A percentile compares a stretch with the other conserved stretches of the same genome.
Evolutionary conservation across 2,329 filamentous ascomycete species (phyloP).

Genomic region (Fusarium verrucosum): DNA sequence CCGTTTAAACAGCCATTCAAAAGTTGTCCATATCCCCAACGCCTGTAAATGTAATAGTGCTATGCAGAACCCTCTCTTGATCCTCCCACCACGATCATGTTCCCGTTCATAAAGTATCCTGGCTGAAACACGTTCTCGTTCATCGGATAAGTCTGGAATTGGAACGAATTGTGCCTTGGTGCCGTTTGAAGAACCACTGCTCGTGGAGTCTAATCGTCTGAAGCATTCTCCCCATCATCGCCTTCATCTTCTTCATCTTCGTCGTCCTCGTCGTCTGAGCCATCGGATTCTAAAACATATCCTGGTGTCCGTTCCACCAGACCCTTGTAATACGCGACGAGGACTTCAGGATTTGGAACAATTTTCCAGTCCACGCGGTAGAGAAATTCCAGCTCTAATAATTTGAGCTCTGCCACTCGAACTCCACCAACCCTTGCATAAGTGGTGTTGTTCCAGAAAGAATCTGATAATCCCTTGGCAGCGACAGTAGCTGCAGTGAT

Average conservation of each 20-base stretch:
- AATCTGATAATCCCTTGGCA: constrained; percentile 93
- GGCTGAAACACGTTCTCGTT: not conserved
- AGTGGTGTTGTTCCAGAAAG: constrained; percentile 98
- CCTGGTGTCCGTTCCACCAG: constrained; percentile 74
- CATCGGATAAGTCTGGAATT: not conserved
- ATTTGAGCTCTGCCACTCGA: constrained; percentile 85
- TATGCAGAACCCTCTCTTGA: constrained; percentile 29
- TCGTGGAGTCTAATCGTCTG: constrained; percentile 15
- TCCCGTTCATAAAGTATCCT: constrained; percentile 13
- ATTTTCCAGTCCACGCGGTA: constrained; percentile 96
- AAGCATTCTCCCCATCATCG: constrained; percentile 33
- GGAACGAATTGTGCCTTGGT: constrained; percentile 5
- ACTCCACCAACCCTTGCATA: constrained; percentile 96
- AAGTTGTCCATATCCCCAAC: constrained; percentile 30
- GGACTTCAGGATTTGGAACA: constrained; percentile 90
- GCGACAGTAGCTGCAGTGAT: constrained; percentile 96
- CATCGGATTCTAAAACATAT: constrained; percentile 60
- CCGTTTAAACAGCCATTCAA: constrained; percentile 29
- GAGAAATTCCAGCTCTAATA: constrained; percentile 92
- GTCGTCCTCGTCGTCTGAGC: constrained; percentile 46
- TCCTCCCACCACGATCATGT: constrained; percentile 16
- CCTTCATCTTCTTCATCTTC: constrained; percentile 39
- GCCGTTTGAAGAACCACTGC: constrained; percentile 1
- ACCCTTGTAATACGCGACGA: constrained; percentile 92
- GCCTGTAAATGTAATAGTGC: constrained; percentile 40